Percentiles rank a stretch among this genome's conserved stretches.
These are phyloP conservation scores for Hypoxylon sp. DNA, from an alignment of 2,329 filamentous ascomycete genomes.

Conservation along the genomic window DNA sequence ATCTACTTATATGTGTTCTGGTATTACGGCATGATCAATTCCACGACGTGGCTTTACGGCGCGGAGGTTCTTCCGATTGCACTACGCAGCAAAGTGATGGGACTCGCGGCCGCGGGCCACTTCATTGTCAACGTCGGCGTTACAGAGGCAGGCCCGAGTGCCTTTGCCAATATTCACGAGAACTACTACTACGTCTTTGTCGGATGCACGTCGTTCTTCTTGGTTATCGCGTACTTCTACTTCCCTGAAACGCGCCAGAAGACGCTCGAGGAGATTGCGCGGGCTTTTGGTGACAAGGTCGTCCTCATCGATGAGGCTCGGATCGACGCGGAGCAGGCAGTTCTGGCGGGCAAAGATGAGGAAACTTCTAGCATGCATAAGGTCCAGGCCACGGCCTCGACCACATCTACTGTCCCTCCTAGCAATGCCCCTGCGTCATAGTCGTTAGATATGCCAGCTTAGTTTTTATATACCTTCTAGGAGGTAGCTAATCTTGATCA, in stretches of 20 bases:
- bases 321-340: slow-evolving; percentile 32
- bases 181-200: slow-evolving; percentile 75
- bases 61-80: slow-evolving; percentile 69
- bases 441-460: not conserved
- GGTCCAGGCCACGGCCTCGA: slow-evolving; percentile 10
- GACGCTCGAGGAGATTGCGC: slow-evolving; percentile 50
- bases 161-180: slow-evolving; percentile 70
- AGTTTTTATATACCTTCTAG: not conserved
- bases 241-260: slow-evolving; percentile 62
- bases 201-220: slow-evolving; percentile 66
- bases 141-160: slow-evolving; percentile 69
- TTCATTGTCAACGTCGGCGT: slow-evolving; percentile 70
- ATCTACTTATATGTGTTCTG: slow-evolving; percentile 70
- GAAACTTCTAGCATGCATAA: slow-evolving; percentile 34
- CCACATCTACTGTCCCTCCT: slow-evolving; percentile 4
- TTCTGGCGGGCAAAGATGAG: slow-evolving; percentile 27
- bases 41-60: slow-evolving; percentile 69
- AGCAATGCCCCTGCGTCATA: slow-evolving; percentile 21
- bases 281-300: slow-evolving; percentile 49
- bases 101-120: slow-evolving; percentile 67
- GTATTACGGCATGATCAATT: slow-evolving; percentile 69
- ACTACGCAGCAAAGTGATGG: slow-evolving; percentile 69
- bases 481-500: not conserved
- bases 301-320: slow-evolving; percentile 40
- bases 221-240: slow-evolving; percentile 67